Conservation (phyloP, 179 eudicot species). For the Spergularia azorica region DNA sequence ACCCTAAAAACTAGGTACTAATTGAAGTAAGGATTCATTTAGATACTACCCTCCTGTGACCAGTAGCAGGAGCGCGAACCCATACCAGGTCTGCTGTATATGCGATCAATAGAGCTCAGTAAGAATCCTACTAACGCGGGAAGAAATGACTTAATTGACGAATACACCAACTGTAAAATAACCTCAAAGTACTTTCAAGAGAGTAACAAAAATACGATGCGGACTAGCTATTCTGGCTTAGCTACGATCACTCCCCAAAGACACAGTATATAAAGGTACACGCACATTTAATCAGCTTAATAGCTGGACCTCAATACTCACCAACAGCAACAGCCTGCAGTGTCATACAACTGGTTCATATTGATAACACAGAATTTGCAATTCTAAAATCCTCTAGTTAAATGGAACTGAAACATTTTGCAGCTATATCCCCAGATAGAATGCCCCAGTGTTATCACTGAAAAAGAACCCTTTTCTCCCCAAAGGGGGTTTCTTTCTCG, state of each 20-base stretch:
- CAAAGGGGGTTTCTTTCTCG: background rate
- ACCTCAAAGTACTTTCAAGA: background rate
- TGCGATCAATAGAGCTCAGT: too few species aligned
- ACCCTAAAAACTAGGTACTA: too few species aligned
- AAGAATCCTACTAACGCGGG: too few species aligned
- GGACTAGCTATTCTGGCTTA: background rate
- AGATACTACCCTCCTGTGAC: too few species aligned
- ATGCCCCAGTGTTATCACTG: too few species aligned
- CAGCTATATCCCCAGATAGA: background rate
- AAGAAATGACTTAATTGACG: too few species aligned
- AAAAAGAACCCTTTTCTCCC: background rate
- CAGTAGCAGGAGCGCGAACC: too few species aligned
- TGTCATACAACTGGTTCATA: constrained; percentile 1
- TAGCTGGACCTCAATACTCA: background rate
- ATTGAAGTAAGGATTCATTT: too few species aligned
- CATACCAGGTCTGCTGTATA: too few species aligned
- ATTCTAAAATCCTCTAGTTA: background rate
- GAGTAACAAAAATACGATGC: background rate
- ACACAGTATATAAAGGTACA: background rate
- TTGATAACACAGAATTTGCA: background rate
- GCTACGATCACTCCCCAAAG: background rate
- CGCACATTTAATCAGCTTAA: background rate
- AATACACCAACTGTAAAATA: too few species aligned
- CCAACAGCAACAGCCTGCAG: background rate
- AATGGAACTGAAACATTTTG: background rate